A percentile compares a stretch with the other conserved stretches of the same genome.
These are phyloP conservation scores for Leccinum aurantiacum DNA, from an alignment of 768 basidiomycete genomes.

Conservation along the genomic window DNA sequence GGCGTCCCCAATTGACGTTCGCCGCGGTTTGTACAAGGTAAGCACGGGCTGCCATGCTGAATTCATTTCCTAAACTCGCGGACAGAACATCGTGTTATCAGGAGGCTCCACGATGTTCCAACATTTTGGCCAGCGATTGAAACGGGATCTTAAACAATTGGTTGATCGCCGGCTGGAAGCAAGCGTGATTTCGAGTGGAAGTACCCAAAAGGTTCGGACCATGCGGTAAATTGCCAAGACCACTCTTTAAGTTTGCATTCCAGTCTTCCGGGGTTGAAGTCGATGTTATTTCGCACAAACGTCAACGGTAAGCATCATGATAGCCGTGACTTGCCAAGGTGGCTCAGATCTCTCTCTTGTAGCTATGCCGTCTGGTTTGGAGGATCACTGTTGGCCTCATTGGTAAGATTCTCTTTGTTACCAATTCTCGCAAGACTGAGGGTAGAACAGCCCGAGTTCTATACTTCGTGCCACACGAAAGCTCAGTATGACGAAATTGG, in stretches of 20 bases:
- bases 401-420: constrained; percentile 49
- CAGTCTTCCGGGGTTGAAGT: constrained; percentile 97
- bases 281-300: constrained; percentile 97
- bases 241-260: constrained; percentile 5
- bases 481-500: constrained; percentile 94
- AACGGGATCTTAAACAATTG: constrained; percentile 91
- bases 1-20: constrained; percentile 93
- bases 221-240: background rate
- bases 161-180: constrained; percentile 88
- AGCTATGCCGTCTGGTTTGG: constrained; percentile 98
- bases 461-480: constrained; percentile 90
- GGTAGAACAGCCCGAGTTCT: constrained; percentile 80
- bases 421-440: constrained; percentile 2
- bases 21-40: constrained; percentile 94
- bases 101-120: constrained; percentile 99
- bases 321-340: background rate
- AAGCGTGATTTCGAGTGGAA: constrained; percentile 72
- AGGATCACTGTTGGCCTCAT: constrained; percentile 89
- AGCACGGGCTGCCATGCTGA: background rate
- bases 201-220: constrained; percentile 62
- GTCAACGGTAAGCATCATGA: constrained; percentile 65
- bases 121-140: constrained; percentile 94
- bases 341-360: constrained; percentile 10
- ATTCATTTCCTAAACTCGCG: background rate
- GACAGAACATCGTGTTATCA: constrained; percentile 93